Conservation (phyloP, 257 asterid species). For the Przewalskia tangutica region DNA sequence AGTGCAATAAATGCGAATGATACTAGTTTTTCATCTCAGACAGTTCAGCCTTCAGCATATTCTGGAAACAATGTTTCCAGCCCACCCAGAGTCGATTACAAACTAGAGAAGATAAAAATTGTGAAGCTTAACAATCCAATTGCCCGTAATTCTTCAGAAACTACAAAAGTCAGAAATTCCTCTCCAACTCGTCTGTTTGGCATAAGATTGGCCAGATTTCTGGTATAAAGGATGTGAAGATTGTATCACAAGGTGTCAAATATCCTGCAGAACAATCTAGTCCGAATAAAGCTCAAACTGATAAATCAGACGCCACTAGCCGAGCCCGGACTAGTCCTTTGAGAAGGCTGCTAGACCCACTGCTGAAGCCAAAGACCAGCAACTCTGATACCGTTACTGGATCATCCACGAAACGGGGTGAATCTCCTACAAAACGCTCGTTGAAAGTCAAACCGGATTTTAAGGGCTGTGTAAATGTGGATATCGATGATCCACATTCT, state of each 20-base stretch:
- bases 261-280: conserved; percentile 3
- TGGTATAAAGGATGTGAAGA: conserved; percentile 22
- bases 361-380: conserved; percentile 47
- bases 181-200: conserved; percentile 52
- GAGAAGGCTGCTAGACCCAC: conserved; percentile 70
- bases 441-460: conserved; percentile 29
- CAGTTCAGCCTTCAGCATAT: conserved; percentile 5
- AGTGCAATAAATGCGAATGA: conserved; percentile 1
- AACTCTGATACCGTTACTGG: conserved; percentile 16
- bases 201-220: conserved; percentile 30
- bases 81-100: conserved; percentile 24
- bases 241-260: conserved; percentile 10
- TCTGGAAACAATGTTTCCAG: conserved; percentile 15
- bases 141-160: conserved; percentile 12
- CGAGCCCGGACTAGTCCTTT: conserved; percentile 63
- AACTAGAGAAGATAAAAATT: conserved; percentile 21
- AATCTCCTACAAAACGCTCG: conserved; percentile 23
- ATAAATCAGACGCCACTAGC: conserved; percentile 29
- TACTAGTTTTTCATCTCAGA: conserved; percentile 13
- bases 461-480: conserved; percentile 25
- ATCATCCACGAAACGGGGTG: conserved; percentile 6
- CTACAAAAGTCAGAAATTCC: conserved; percentile 33
- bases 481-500: conserved; percentile 19
- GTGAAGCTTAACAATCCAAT: conserved; percentile 12
- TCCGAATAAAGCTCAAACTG: conserved; percentile 19